Evolutionary conservation across 257 asterid genomes (phyloP).

Genomic region (Forsythia viridissima): DNA sequence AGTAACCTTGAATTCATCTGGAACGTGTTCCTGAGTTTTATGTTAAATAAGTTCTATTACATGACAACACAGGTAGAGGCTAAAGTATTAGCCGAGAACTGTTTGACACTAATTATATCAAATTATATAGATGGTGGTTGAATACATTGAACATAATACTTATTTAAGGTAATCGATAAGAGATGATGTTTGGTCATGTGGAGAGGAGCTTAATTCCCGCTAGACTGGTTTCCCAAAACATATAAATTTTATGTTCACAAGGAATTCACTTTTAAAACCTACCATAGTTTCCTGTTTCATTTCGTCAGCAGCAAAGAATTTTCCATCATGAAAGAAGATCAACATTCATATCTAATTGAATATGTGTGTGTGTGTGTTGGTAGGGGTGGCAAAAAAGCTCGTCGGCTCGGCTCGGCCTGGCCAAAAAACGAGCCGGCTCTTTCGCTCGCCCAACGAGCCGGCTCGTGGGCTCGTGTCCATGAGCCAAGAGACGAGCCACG

Average conservation of each 20-base stretch:
- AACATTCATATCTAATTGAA: not conserved
- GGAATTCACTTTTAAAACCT: not conserved
- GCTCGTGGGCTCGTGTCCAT: too few relatives aligned
- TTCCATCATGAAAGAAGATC: not conserved
- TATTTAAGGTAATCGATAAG: not conserved
- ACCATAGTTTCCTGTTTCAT: not conserved
- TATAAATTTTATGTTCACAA: too few relatives aligned
- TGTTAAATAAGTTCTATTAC: not conserved
- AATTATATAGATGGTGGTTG: not conserved
- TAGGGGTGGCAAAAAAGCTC: too few relatives aligned
- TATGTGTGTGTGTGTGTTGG: not conserved
- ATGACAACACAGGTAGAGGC: not conserved
- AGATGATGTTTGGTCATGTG: not conserved
- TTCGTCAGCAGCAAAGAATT: not conserved
- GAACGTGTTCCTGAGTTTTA: not conserved
- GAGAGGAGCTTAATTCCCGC: not conserved
- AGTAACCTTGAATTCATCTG: conserved; percentile 1
- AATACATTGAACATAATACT: not conserved
- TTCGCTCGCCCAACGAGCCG: too few relatives aligned
- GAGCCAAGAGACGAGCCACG: too few relatives aligned
- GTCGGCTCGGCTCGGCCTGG: too few relatives aligned
- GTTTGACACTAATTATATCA: conserved; percentile 5
- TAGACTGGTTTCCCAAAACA: not conserved
- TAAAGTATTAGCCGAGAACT: conserved; percentile 10
- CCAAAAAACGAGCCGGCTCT: too few relatives aligned